Evolutionary conservation across 257 asterid species (phyloP), one percentile per base, ranked within the genome.

Genomic region (Solanum peruvianum): DNA sequence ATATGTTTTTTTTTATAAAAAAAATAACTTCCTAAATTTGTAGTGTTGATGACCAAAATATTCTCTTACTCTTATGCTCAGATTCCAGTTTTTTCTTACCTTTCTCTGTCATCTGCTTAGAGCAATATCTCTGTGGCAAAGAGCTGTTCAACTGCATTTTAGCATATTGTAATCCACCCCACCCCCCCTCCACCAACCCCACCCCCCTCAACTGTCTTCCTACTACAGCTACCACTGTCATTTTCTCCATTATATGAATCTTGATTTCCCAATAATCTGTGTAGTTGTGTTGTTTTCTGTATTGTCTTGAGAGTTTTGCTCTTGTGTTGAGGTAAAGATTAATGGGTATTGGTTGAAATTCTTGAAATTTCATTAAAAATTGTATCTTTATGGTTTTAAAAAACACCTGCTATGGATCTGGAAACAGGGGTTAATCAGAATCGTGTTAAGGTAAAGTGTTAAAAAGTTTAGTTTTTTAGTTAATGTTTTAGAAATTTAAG

Each of bases 351-450:
- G 56, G 77, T 90, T 89, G 45, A 67, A 88, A 75, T 84, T 89
- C 87, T 78, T 89, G 90, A 91, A 87, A 71, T 89, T 88, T 87
- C 89, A 37, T 70, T 44, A 88, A 88, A 86, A 87, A 93, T 93
- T 95, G 80, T 87, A 86, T 89, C 82, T 80, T 89, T 89, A 86
- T 88, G 81, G 87, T 86, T 84, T 71, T 92, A 89, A 94, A 86
- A 86, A 90, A 88, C 31, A 47, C 78, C 70, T 89, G 0, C 81
- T 7, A 95, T 94, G 98, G 98, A 95, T 95, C 96, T 91, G 88
- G 98, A 96, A 90, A 82, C 88, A 73, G 93, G 96, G 92, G 11
- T 78, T 88, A 71, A 72, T 60, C 95, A 90, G 72, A 93, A 96
- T 91, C 94, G 47, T 73, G 89, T 90, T 9, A 94, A 96, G 95